Base-by-base conservation (phyloP, 2,329 filamentous ascomycete species). In the Boeremia lycopersici region DNA sequence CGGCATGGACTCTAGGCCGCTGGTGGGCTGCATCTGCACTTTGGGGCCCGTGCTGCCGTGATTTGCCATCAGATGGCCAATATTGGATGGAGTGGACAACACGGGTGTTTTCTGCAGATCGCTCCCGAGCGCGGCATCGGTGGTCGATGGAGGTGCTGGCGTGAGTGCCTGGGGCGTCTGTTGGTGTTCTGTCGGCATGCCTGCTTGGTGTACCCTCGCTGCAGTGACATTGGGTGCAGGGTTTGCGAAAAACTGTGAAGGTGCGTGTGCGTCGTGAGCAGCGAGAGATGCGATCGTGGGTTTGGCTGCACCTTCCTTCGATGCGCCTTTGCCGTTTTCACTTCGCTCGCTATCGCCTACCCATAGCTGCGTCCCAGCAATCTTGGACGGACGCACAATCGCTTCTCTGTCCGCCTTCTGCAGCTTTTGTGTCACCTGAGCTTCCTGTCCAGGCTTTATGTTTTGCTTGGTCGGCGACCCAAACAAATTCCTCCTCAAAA, bases 61-160 rank as follows among this genome's bases (percentile, higher is more conserved):
- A 2, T 53, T 49, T 0, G 62, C 61, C 53, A 63, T 63, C 19
- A 64, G 41, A 6, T 62, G 55, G 11, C 62, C 61, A 3, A 64
- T 65, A 9, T 62, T 52, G 4, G 39, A 56, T 13, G 40, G 49
- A 6, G 52, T 55, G 5, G 41, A 46, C 5, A 26, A 11, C 5
- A 29, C n/a, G 6, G 40, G n/a, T n/a, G 11, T 10, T 13, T 35
- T 48, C 3, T n/a, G 15, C 15, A 29, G 8, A 6, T 41, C 13
- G 9, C n/a, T 15, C 2, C 2, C 15, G 12, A n/a, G 26, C 33
- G 44, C 44, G 15, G 39, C 25, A 11, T 12, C 15, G 15, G 13
- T 35, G 23, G 12, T 23, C 26, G 31, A 17, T 31, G 12, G 15
- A 12, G 10, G 34, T 11, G 36, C 17, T 15, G 29, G 12, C 15